phyloP scores from a whole-genome alignment of 192 early-diverging fungal species.

The Paraglomus brasilianum region DNA sequence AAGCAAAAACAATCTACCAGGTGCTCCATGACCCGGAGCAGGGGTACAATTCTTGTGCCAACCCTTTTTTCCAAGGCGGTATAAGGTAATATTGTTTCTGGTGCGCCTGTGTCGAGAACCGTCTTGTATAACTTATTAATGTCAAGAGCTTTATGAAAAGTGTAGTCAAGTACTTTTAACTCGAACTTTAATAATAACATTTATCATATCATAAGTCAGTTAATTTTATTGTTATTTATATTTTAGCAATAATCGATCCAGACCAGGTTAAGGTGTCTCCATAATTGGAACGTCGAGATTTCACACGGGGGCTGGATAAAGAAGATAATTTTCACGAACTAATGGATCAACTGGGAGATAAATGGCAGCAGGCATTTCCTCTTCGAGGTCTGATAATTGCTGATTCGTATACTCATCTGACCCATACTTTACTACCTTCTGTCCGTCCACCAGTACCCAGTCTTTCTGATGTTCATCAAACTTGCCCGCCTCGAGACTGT shows the following conservation, averaged over 20 bases:
- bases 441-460: slow-evolving; percentile 17
- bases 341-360: slow-evolving; percentile 14
- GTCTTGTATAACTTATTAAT: slow-evolving; percentile 7
- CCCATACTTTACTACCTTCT: slow-evolving; percentile 17
- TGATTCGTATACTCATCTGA: background rate
- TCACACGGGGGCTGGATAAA: background rate
- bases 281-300: background rate
- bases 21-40: background rate
- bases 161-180: slow-evolving; percentile 4
- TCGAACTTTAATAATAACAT: slow-evolving; percentile 8
- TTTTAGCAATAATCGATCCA: background rate
- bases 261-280: slow-evolving; percentile 1
- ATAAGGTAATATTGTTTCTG: slow-evolving; percentile 7
- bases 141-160: background rate
- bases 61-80: background rate
- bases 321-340: slow-evolving; percentile 4
- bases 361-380: slow-evolving; percentile 10
- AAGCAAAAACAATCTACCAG: background rate
- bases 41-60: background rate
- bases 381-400: background rate
- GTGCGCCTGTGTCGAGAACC: slow-evolving; percentile 1
- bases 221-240: background rate
- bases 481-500: background rate
- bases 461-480: slow-evolving; percentile 3
- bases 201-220: background rate